These are phyloP conservation scores for Monascus ruber DNA, from an alignment of 2,329 filamentous ascomycete species.

Conservation along the genomic window DNA sequence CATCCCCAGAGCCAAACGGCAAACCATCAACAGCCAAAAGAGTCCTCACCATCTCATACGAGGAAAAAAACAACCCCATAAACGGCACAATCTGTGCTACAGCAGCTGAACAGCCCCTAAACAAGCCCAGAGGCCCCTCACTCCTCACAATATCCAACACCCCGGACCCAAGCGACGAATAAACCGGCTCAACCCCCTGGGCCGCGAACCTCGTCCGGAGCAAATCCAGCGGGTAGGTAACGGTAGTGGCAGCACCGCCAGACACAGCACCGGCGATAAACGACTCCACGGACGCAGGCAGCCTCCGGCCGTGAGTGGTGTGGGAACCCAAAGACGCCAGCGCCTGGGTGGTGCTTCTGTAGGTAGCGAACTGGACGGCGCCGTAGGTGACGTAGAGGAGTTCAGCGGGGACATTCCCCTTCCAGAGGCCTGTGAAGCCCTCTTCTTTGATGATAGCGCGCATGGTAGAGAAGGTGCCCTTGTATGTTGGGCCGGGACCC, in stretches of 20 bases:
- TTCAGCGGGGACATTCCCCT: conserved; percentile 94
- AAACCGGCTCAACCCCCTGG: conserved; percentile 72
- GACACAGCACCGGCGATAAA: conserved; percentile 76
- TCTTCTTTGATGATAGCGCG: conserved; percentile 67
- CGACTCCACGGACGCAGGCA: conserved; percentile 60
- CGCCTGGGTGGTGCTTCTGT: conserved; percentile 61
- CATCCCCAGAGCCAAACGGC: conserved; percentile 69
- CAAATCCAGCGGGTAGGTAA: conserved; percentile 87
- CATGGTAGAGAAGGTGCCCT: conserved; percentile 65
- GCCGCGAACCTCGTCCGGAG: conserved; percentile 93
- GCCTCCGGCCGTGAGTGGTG: conserved; percentile 25
- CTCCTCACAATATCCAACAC: conserved; percentile 59
- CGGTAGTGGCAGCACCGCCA: conserved; percentile 68
- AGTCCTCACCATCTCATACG: conserved; percentile 66
- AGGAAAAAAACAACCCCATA: conserved; percentile 92
- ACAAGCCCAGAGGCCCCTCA: conserved; percentile 73
- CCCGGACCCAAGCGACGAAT: conserved; percentile 57
- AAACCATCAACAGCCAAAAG: conserved; percentile 41
- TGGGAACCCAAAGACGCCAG: conserved; percentile 36
- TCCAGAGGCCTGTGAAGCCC: conserved; percentile 82
- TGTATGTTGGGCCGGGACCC: conserved; percentile 43
- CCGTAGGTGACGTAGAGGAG: conserved; percentile 87
- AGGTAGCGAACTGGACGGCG: conserved; percentile 78
- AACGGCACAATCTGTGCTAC: conserved; percentile 84
- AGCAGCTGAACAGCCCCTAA: conserved; percentile 71